Evolutionary conservation across 1,284 basidiomycete genomes (phyloP), one percentile per base, ranked within the genome.

Genomic region (Caloboletus inedulis): DNA sequence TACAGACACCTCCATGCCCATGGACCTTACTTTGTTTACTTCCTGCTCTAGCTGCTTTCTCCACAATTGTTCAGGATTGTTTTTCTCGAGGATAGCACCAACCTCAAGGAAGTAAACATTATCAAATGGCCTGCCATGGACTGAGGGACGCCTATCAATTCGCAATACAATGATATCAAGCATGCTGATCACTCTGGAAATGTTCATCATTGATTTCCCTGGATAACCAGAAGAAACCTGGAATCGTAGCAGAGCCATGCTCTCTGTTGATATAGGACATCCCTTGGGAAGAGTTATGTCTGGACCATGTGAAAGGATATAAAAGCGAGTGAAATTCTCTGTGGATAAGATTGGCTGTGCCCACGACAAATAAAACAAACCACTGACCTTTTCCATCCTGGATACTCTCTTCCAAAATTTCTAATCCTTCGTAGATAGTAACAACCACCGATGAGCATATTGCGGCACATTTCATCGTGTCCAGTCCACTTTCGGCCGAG

Each of bases 311-410:
- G 77, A 68, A 52, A 86, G 52, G 43, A 85, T 67, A 58, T 78
- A 84, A 66, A 88, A 87, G 18, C 83, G 79, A 6, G 85, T 88
- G 47, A 72, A 78, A 56, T 88, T 88, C 9, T 67, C 86, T 87
- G 61, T 39, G 50, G 51, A 49, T 14, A 14, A 18, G 16, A 46
- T 55, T 18, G 40, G 42, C 18, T 33, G 1, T 43, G 25, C 25
- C 13, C 16, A 12, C 16, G 12, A 49, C n/a, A 10, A 33, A 31
- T 23, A 35, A 34, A 42, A 51, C 14, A 34, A 41, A 21, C 39
- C 25, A 41, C 47, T 53, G 59, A 85, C 88, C 70, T 49, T 74
- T 64, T 58, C 76, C 74, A 55, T 86, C 80, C 60, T 90, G 88
- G 43, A 90, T 84, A 12, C 77, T 78, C 52, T 81, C 75, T 30